Percentiles rank a stretch among this genome's conserved stretches.
phyloP scores from a whole-genome alignment of 257 asterid species.

The Ehretia macrophylla region DNA sequence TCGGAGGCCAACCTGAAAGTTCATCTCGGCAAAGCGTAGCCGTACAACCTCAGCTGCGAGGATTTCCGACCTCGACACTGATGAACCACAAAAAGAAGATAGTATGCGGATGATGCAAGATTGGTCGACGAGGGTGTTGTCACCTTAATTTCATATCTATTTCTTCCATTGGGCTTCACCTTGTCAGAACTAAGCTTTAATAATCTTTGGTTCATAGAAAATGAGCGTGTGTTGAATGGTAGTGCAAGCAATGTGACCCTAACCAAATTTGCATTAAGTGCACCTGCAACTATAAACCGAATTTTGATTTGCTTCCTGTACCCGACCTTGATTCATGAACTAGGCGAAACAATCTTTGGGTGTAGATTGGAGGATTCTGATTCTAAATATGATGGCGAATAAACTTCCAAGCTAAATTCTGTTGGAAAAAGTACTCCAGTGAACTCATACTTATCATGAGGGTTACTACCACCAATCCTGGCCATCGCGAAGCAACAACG shows the following conservation, averaged over 20 bases:
- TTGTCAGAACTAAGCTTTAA: background rate
- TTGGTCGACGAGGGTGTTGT: slow-evolving; percentile 5
- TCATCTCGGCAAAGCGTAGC: too few species aligned
- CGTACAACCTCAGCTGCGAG: too few species aligned
- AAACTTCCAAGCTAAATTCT: background rate
- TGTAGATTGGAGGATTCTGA: background rate
- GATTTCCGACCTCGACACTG: too few species aligned
- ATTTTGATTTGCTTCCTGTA: background rate
- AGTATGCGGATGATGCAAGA: slow-evolving; percentile 9
- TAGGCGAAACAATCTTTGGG: background rate
- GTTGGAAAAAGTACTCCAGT: background rate
- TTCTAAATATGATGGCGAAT: background rate
- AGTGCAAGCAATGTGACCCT: slow-evolving; percentile 1
- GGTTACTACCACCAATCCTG: slow-evolving; percentile 1
- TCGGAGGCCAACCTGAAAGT: too few species aligned
- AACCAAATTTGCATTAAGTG: background rate
- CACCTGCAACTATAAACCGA: background rate
- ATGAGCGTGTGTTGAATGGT: slow-evolving; percentile 4
- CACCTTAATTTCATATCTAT: background rate
- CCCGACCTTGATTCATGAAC: background rate
- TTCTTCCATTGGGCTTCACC: background rate
- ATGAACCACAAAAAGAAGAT: slow-evolving; percentile 17
- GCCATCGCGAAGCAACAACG: background rate
- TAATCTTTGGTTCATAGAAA: slow-evolving; percentile 2
- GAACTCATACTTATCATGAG: background rate